Conservation (phyloP, 805 yeast species). For the Cyberlindnera sargentensis region DNA sequence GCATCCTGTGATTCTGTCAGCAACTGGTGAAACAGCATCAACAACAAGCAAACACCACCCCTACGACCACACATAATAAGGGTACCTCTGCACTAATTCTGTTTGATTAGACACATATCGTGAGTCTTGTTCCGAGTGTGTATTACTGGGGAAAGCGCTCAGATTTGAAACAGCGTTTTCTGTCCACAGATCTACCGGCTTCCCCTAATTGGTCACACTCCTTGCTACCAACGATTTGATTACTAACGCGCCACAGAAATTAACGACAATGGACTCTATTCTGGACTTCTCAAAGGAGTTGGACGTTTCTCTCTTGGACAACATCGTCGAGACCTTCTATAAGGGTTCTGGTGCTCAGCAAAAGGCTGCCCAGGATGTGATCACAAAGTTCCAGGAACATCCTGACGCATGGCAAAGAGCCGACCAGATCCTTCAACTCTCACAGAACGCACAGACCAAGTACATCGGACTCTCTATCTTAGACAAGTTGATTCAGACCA, state of each 20-base stretch:
- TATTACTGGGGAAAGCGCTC: too few relatives aligned
- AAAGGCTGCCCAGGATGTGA: constrained; percentile 60
- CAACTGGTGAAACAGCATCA: too few relatives aligned
- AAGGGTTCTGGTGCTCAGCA: constrained; percentile 65
- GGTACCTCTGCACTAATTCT: too few relatives aligned
- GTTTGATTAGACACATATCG: too few relatives aligned
- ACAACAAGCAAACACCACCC: too few relatives aligned
- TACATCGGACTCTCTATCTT: constrained; percentile 86
- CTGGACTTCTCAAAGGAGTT: constrained; percentile 82
- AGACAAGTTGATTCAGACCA: constrained; percentile 81
- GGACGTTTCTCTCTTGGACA: constrained; percentile 74
- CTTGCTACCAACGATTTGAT: too few relatives aligned
- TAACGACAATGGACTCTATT: constrained; percentile 64
- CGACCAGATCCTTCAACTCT: constrained; percentile 76
- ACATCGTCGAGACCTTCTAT: constrained; percentile 79
- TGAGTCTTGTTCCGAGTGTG: too few relatives aligned
- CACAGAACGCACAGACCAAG: constrained; percentile 80
- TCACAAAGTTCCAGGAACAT: constrained; percentile 83
- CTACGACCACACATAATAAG: too few relatives aligned
- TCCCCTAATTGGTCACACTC: too few relatives aligned
- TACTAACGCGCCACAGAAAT: neutral
- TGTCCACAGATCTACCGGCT: too few relatives aligned
- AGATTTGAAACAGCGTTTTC: too few relatives aligned
- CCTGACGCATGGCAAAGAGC: constrained; percentile 96
- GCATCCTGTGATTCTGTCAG: too few relatives aligned